phyloP scores from a whole-genome alignment of 345 rosid genomes.

The Fremontodendron californicum region DNA sequence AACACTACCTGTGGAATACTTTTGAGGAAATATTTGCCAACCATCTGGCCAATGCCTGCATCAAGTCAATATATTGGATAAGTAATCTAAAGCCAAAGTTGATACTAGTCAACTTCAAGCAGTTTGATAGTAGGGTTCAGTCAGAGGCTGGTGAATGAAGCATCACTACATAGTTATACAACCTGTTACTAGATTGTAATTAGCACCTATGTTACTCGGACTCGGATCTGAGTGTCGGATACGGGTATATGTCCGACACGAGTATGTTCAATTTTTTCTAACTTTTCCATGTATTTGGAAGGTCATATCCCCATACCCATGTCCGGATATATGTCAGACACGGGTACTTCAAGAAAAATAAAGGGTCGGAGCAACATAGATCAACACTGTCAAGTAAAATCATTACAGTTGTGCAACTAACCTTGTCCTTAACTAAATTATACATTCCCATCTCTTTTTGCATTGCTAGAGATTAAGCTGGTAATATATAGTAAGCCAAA shows the following conservation, averaged over 20 bases:
- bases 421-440: neutral
- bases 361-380: too few relatives aligned
- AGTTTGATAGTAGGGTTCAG: neutral
- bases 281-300: too few relatives aligned
- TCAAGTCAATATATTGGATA: slow-evolving; percentile 3
- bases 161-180: neutral
- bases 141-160: neutral
- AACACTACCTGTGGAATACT: slow-evolving; percentile 57
- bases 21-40: slow-evolving; percentile 51
- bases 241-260: too few relatives aligned
- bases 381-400: neutral
- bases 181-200: neutral
- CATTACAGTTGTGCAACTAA: neutral
- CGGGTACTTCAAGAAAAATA: too few relatives aligned
- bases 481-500: neutral
- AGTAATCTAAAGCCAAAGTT: neutral
- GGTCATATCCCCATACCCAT: too few relatives aligned
- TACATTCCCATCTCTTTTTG: neutral
- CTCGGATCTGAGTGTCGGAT: too few relatives aligned
- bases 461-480: neutral
- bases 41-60: slow-evolving; percentile 37
- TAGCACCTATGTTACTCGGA: too few relatives aligned
- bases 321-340: too few relatives aligned
- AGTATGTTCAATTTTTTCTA: too few relatives aligned
- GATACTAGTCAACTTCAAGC: neutral